Conservation (phyloP, 1,284 basidiomycete species). For the Pseudozyma pruni region DNA sequence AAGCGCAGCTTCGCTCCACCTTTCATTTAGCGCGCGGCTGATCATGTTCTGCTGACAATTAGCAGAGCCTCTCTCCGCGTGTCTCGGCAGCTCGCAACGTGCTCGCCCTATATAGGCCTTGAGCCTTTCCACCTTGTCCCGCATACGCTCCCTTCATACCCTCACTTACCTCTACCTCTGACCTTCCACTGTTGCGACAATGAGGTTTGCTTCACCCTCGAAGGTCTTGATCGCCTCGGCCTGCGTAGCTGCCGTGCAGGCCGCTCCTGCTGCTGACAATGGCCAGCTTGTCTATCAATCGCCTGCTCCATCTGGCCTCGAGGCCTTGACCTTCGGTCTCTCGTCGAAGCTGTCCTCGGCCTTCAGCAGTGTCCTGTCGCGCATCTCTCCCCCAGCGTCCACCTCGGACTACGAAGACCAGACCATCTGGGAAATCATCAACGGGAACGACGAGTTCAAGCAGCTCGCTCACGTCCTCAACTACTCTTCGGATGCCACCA, state of each 20-base stretch:
- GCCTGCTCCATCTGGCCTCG: constrained; percentile 17
- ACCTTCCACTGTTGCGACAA: not conserved
- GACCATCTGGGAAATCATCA: constrained; percentile 56
- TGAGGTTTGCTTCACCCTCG: constrained; percentile 24
- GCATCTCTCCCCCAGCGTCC: constrained; percentile 6
- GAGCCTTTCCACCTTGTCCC: too few species aligned
- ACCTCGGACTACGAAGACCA: constrained; percentile 22
- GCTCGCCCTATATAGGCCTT: not conserved
- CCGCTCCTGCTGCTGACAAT: constrained; percentile 26
- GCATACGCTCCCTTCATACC: not conserved
- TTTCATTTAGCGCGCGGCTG: not conserved
- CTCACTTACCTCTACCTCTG: not conserved
- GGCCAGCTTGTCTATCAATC: constrained; percentile 22
- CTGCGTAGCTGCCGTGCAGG: constrained; percentile 9
- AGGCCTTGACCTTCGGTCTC: constrained; percentile 25
- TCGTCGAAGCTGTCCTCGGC: constrained; percentile 29
- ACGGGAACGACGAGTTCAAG: constrained; percentile 40
- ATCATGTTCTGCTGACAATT: not conserved
- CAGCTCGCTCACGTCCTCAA: constrained; percentile 57
- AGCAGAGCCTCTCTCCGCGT: not conserved
- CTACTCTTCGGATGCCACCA: constrained; percentile 53
- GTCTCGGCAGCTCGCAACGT: too few species aligned
- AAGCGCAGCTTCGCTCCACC: constrained; percentile 1
- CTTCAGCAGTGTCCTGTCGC: constrained; percentile 12
- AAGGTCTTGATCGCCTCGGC: constrained; percentile 13